Base-by-base conservation (phyloP, 116 monocot genomes). In the Cymodocea nodosa region DNA sequence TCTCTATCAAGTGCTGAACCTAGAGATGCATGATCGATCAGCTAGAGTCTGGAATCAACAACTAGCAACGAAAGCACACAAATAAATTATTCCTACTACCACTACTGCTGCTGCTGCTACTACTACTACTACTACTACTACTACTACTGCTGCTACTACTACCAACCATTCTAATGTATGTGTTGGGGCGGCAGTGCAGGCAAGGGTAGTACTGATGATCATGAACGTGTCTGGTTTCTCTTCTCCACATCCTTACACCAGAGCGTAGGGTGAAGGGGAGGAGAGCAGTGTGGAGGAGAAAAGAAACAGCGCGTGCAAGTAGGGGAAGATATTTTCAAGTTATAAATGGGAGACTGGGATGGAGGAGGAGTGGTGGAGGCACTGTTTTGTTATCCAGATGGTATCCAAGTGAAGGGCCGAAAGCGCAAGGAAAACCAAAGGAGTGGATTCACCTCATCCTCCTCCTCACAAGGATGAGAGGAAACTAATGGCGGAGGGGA, bases 1-100 rank as follows among this genome's bases (percentile, higher is more conserved):
- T 82, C 82, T 86, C 86, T 40, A 86, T 82, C 74, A 82, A 67
- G 44, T 86, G 73, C 60, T 86, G 86, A 39, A 86, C 86, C 86
- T 86, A 57, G 60, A 56, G 23, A 23, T 39, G 13, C 11, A 19
- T 9, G 11, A 50, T 11, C 14, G 6, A n/a, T n/a, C 13, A 39
- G 39, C 9, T 9, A 39, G 39, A 6, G 39, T 39, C 39, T 39
- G 39, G 4, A 39, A 39, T 39, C 9, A 39, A 39, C 9, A n/a
- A n/a, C n/a, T n/a, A n/a, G n/a, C n/a, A n/a, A n/a, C n/a, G n/a
- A n/a, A n/a, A n/a, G n/a, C n/a, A 30, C 2, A 30, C 30, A 30
- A 3, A 30, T 30, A 3, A 30, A 30, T 30, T 30, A 30, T 30
- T 30, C 1, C 30, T 30, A 30, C 30, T 30, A 30, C 30, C 3